Conservation (phyloP, 2,329 filamentous ascomycete genomes). For the Fonsecaea monophora region DNA sequence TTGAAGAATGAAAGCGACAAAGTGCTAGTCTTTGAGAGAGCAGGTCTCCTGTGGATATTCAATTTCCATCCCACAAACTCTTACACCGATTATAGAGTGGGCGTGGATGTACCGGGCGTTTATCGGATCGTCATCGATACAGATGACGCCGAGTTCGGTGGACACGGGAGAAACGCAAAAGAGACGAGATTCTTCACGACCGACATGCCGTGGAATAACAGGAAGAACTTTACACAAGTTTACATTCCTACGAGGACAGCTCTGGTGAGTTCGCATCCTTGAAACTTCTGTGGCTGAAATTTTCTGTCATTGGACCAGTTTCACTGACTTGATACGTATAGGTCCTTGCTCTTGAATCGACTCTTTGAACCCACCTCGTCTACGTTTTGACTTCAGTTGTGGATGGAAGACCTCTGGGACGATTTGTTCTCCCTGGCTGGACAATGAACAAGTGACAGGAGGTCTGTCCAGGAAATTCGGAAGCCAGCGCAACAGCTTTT, state of each 20-base stretch:
- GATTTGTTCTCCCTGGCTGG: background rate
- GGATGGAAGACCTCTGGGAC: background rate
- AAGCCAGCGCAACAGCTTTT: background rate
- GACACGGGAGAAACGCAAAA: slow-evolving; percentile 76
- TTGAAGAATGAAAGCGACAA: slow-evolving; percentile 95
- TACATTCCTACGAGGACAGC: slow-evolving; percentile 87
- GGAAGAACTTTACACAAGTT: slow-evolving; percentile 89
- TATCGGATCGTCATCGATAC: slow-evolving; percentile 87
- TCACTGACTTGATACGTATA: slow-evolving; percentile 43
- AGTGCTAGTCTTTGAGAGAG: slow-evolving; percentile 93
- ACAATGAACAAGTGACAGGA: background rate
- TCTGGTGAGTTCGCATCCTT: slow-evolving; percentile 62
- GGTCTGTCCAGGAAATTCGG: background rate
- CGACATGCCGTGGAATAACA: slow-evolving; percentile 84
- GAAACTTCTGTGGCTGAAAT: background rate
- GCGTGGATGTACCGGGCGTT: slow-evolving; percentile 81
- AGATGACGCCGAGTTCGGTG: slow-evolving; percentile 78
- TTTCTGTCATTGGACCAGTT: background rate
- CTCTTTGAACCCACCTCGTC: slow-evolving; percentile 40
- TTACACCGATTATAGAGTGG: slow-evolving; percentile 91
- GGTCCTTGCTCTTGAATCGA: slow-evolving; percentile 62
- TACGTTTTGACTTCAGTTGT: background rate
- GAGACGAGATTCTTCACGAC: slow-evolving; percentile 92
- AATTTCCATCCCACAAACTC: slow-evolving; percentile 89
- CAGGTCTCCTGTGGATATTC: slow-evolving; percentile 88